phyloP scores from a whole-genome alignment of 2,329 filamentous ascomycete species.

The Ceratocystis cubensis region DNA sequence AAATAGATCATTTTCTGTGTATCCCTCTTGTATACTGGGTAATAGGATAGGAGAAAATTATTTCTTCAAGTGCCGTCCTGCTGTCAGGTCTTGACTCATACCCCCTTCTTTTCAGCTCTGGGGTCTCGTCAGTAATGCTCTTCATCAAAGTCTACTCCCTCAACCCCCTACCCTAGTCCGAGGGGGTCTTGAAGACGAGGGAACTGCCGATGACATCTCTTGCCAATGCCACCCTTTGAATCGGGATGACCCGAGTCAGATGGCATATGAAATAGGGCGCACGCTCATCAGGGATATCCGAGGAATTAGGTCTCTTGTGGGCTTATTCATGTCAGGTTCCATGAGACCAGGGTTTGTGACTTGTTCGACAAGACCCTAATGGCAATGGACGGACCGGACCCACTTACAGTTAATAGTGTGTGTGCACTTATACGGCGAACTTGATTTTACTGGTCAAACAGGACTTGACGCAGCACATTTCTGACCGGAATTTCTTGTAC shows the following conservation, averaged over 20 bases:
- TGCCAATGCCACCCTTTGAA: background rate
- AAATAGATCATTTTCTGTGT: background rate
- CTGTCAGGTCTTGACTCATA: conserved; percentile 3
- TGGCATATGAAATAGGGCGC: background rate
- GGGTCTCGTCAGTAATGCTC: background rate
- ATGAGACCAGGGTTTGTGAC: background rate
- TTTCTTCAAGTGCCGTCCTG: background rate
- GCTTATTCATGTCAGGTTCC: background rate
- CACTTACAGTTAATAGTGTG: background rate
- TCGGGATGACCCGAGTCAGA: background rate
- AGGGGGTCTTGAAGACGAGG: background rate
- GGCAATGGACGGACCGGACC: background rate
- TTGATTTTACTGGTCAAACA: background rate
- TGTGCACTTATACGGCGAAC: background rate
- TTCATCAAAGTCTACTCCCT: background rate
- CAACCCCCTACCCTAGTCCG: background rate
- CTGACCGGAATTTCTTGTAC: background rate
- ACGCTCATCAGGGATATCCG: background rate
- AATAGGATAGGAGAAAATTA: background rate
- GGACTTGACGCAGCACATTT: background rate
- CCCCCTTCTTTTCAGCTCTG: conserved; percentile 7
- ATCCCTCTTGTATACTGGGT: background rate
- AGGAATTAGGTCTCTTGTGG: background rate
- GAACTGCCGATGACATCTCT: background rate
- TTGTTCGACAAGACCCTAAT: background rate